These are phyloP conservation scores for Myriosclerotinia curreyana DNA, from an alignment of 2,329 filamentous ascomycete genomes.

Conservation along the genomic window DNA sequence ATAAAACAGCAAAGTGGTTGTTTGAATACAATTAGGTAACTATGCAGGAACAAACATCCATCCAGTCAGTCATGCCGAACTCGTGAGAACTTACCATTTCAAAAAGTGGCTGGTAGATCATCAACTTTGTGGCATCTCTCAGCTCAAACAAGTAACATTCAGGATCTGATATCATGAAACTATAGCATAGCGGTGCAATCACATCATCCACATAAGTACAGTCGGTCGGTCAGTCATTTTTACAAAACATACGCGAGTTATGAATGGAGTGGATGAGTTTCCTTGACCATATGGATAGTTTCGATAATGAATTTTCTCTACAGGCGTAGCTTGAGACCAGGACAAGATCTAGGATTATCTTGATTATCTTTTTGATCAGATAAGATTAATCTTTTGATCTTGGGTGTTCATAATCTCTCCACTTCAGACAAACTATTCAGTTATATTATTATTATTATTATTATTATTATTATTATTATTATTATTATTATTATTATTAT, in stretches of 20 bases:
- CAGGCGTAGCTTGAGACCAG: too few species aligned
- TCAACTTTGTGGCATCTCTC: background rate
- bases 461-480: too few species aligned
- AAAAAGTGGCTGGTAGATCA: background rate
- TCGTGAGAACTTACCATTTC: background rate
- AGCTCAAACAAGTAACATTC: background rate
- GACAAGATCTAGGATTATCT: background rate
- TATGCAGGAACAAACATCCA: background rate
- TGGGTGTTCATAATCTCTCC: background rate
- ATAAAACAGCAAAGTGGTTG: too few species aligned
- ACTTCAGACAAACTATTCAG: background rate
- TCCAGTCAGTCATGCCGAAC: background rate
- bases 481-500: too few species aligned
- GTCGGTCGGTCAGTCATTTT: background rate
- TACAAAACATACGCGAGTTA: too few species aligned
- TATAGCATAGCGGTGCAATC: background rate
- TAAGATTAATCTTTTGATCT: conserved; percentile 7
- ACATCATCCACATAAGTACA: background rate
- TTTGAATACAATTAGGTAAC: too few species aligned
- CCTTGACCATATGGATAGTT: background rate
- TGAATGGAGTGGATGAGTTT: background rate
- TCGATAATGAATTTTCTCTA: background rate
- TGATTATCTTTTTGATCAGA: conserved; percentile 20
- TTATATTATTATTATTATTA: too few species aligned
- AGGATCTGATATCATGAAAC: background rate